Base-by-base conservation (phyloP, 495 filamentous ascomycete genomes). In the Sporormia fimetaria region DNA sequence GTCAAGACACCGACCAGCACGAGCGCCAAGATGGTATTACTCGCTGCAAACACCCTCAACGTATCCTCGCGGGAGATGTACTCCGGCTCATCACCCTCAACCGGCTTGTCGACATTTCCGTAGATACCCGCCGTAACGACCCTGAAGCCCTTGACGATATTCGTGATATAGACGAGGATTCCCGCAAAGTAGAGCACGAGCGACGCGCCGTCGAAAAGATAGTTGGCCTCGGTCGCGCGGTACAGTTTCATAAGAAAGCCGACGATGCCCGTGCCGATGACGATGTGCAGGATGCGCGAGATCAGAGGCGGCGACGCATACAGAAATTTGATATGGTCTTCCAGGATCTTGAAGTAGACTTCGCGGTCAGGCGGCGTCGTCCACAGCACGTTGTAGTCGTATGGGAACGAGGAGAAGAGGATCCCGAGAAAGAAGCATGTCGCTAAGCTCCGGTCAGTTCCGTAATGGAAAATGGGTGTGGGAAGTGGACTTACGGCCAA, bases 301-400 rank as follows among this genome's bases (percentile, higher is more conserved):
- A 98, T 93, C 17, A 96, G 71, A 0, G 84, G 83, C 2, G 90
- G 90, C 3, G 87, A 83, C 47, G 76, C 73, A 65, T 93, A 80
- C 30, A 98, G 65, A 63, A 92, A 81, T 30, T 71, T 73, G 16
- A 96, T 78, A 69, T 98, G 90, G 12, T 70, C 69, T 65, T 96
- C 88, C 22, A 94, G 70, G 56, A 81, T 74, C 60, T 78, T 71
- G 59, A 76, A 82, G 71, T 81, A 83, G n/a, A 69, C 24, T n/a
- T 49, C 55, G 21, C 42, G 52, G 41, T 45, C 59, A 11, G 65
- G 49, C 7, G 74, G 67, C 4, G 75, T 72, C 22, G 82, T 80
- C 90, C 90, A 98, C 24, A 98, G 83, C 43, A 95, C 80, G 34
- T 87, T 84, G 69, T 87, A 94, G 74, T 98, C 90, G 71, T 95